Evolutionary conservation across 208 protist genomes (phyloP), one percentile per base, ranked within the genome.

Genomic region (Leishmania arabica): DNA sequence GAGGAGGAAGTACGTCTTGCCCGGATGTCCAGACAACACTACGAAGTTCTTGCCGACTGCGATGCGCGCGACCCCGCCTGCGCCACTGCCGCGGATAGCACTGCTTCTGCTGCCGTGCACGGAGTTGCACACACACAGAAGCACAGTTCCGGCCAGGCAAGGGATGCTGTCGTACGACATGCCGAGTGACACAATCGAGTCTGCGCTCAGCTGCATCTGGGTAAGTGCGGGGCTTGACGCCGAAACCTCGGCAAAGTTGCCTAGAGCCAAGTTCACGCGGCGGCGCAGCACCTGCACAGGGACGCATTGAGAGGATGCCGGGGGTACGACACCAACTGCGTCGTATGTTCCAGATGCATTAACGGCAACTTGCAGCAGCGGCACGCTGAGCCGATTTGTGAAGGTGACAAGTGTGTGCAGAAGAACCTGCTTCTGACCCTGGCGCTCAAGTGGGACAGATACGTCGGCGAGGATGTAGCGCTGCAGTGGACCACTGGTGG

Each of bases 151-250:
- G 19, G 86, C 77, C 7, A 95, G 77, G 49, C 84, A 81, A 0
- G 91, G 89, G 21, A 96, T 78, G 53, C 80, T 85, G 75, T 95
- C 90, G 71, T 93, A 95, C 34, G 83, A 84, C n/a, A 95, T 78
- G 54, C 93, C 93, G 8, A 95, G 80, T 11, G 86, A 64, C 81
- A 86, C 54, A 0, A 81, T 62, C 5, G 71, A 37, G 24, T 78
- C 72, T 7, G 69, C 75, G 19, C 66, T 4, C n/a, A 82, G 40
- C 37, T 19, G 5, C 31, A 65, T 47, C 42, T 53, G 53, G 9
- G 47, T 11, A 70, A 15, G 15, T 27, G 60, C 8, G 17, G 60
- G 45, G 40, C 17, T 58, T 21, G 58, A 15, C 45, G 56, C 6
- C 21, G 53, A 27, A 3, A 21, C 21, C 5, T 24, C 47, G 1